Conservation (phyloP, 208 protist genomes). For the Jaenimonas drosophilae region DNA sequence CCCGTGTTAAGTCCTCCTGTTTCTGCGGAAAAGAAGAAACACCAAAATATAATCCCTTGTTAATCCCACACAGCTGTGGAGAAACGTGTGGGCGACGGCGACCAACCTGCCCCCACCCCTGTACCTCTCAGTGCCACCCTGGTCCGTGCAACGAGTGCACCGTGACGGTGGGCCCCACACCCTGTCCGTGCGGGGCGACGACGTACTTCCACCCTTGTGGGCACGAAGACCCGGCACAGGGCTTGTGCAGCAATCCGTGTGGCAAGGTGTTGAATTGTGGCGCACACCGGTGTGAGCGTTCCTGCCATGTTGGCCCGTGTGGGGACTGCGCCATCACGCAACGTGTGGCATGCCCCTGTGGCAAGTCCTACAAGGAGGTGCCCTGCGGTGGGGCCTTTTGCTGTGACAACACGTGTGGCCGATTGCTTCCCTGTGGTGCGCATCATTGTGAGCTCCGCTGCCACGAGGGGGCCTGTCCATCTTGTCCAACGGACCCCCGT, state of each 20-base stretch:
- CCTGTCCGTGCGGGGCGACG: constrained; percentile 51
- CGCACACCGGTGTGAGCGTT: constrained; percentile 24
- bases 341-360: constrained; percentile 26
- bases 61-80: constrained; percentile 74
- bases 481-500: constrained; percentile 35
- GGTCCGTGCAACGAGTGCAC: constrained; percentile 51
- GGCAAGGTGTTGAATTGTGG: constrained; percentile 35
- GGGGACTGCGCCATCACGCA: constrained; percentile 15
- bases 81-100: constrained; percentile 34
- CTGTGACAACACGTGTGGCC: constrained; percentile 31
- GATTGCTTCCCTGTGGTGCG: constrained; percentile 29
- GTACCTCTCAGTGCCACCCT: constrained; percentile 57
- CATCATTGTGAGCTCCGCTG: constrained; percentile 47
- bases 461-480: constrained; percentile 48
- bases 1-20: constrained; percentile 24
- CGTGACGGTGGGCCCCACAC: constrained; percentile 20
- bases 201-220: constrained; percentile 65
- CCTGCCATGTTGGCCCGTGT: constrained; percentile 47
- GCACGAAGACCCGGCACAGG: constrained; percentile 33
- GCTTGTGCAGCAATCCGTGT: constrained; percentile 42
- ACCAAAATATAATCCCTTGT: constrained; percentile 48
- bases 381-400: constrained; percentile 27
- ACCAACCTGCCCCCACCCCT: constrained; percentile 37
- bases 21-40: constrained; percentile 60
- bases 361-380: constrained; percentile 10